Evolutionary conservation across 345 rosid species (phyloP).

Genomic region (Heritiera fomes): DNA sequence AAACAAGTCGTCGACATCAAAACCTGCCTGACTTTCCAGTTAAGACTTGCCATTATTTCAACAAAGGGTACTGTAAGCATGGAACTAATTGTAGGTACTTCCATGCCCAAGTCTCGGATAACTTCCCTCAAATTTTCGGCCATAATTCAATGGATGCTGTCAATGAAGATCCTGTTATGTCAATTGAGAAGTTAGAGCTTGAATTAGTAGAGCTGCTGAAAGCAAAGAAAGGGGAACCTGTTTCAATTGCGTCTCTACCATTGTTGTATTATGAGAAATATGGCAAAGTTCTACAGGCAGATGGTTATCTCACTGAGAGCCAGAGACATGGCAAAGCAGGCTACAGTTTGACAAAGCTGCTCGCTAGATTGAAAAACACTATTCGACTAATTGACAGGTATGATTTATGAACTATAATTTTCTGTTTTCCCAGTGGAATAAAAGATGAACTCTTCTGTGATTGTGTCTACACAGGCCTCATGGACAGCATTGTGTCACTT

Average conservation of each 20-base stretch:
- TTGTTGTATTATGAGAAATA: conserved; percentile 61
- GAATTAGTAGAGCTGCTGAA: conserved; percentile 60
- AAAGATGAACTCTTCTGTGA: conserved; percentile 3
- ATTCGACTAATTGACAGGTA: conserved; percentile 62
- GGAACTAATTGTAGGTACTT: conserved; percentile 60
- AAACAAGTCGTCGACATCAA: conserved; percentile 30
- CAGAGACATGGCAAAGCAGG: conserved; percentile 76
- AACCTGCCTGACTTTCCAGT: conserved; percentile 37
- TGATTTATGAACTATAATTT: not conserved
- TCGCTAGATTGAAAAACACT: conserved; percentile 47
- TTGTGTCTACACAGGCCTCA: conserved; percentile 55
- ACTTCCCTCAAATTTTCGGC: conserved; percentile 35
- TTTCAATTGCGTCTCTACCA: conserved; percentile 71
- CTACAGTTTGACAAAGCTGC: conserved; percentile 65
- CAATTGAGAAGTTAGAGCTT: conserved; percentile 51
- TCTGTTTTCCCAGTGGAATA: not conserved
- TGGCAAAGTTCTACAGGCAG: conserved; percentile 65
- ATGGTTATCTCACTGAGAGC: conserved; percentile 73
- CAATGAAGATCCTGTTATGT: conserved; percentile 40
- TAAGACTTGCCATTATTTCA: conserved; percentile 62
- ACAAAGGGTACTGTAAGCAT: conserved; percentile 66
- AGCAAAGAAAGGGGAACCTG: conserved; percentile 55
- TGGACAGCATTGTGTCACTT: conserved; percentile 66
- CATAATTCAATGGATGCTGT: conserved; percentile 28
- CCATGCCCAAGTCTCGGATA: conserved; percentile 45